Evolutionary conservation across 2,329 filamentous ascomycete species (phyloP).

Genomic region (Ceratocystis cubensis): DNA sequence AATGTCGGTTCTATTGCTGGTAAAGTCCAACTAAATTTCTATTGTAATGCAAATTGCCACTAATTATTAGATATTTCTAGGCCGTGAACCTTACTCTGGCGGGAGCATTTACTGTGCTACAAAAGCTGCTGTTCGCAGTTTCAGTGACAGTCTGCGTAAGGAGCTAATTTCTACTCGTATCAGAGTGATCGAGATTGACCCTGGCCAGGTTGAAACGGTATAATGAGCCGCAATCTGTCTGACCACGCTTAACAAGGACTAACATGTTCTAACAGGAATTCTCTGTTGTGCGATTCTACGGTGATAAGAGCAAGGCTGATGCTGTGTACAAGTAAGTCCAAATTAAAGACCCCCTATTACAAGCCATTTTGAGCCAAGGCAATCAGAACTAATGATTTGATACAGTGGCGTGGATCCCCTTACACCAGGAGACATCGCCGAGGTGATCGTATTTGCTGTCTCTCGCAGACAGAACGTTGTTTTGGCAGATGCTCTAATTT

Average conservation of each 20-base stretch:
- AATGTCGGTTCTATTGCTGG: slow-evolving; percentile 86
- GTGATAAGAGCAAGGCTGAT: slow-evolving; percentile 80
- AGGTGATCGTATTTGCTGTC: slow-evolving; percentile 76
- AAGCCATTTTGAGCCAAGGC: slow-evolving; percentile 12
- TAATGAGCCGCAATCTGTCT: slow-evolving; percentile 22
- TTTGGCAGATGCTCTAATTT: slow-evolving; percentile 74
- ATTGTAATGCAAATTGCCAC: not conserved
- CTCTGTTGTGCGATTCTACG: slow-evolving; percentile 74
- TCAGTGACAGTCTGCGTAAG: slow-evolving; percentile 69
- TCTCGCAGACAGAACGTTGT: slow-evolving; percentile 82
- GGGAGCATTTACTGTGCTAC: slow-evolving; percentile 89
- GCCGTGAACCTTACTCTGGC: slow-evolving; percentile 70
- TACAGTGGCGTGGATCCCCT: slow-evolving; percentile 63
- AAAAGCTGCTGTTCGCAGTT: slow-evolving; percentile 76
- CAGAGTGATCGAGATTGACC: slow-evolving; percentile 76
- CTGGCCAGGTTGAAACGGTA: slow-evolving; percentile 83
- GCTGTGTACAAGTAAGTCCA: slow-evolving; percentile 67
- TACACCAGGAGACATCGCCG: slow-evolving; percentile 81
- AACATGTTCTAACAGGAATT: slow-evolving; percentile 49
- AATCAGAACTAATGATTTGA: not conserved
- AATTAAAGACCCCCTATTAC: not conserved
- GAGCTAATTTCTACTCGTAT: slow-evolving; percentile 73
- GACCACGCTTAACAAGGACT: slow-evolving; percentile 6
- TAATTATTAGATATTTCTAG: slow-evolving; percentile 22
- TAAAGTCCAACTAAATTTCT: slow-evolving; percentile 19